Base-by-base conservation (phyloP, 345 rosid species). In the Salix dunnii region DNA sequence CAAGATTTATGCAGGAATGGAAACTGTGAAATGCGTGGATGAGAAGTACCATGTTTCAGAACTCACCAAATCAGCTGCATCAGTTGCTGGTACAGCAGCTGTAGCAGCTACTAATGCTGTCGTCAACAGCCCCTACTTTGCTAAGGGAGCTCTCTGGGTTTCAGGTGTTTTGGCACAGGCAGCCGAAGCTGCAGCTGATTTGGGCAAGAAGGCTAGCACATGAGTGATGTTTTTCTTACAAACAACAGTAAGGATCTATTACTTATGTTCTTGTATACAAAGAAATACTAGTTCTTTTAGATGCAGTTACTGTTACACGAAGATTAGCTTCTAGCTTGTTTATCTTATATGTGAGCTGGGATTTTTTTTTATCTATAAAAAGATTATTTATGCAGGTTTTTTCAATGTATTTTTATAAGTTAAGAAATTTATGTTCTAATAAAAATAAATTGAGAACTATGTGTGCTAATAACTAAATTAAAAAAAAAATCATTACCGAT, bases 141-240 rank as follows among this genome's bases (percentile, higher is more conserved):
- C 97, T 55, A 89, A 83, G 81, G 97, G 97, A 73, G 92, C 94
- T 72, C 88, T 90, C 11, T 92, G 93, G 98, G 88, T 91, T 81
- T 92, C 98, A 0, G 90, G 80, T 74, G 87, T 77, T 48, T 83
- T 92, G 85, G 81, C 76, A 33, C 89, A 82, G 2, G 97, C 93
- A 12, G 94, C 95, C 12, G 80, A 89, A 84, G 89, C 90, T 21
- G 87, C 94, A 4, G 94, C 95, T 63, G 92, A 88, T 73, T 77
- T 92, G 64, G 97, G 90, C 71, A 81, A 79, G 67, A 90, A 85
- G 72, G 79, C 61, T 36, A 74, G 85, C 78, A 76, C 85, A 77
- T 81, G 60, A 84, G 36, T 31, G 13, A 18, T 30, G 25, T 28
- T 25, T 63, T 28, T 58, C 63, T 58, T 30, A 55, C 7, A 53